phyloP scores from a whole-genome alignment of 495 filamentous ascomycete genomes.

The Xylaria grammica region DNA sequence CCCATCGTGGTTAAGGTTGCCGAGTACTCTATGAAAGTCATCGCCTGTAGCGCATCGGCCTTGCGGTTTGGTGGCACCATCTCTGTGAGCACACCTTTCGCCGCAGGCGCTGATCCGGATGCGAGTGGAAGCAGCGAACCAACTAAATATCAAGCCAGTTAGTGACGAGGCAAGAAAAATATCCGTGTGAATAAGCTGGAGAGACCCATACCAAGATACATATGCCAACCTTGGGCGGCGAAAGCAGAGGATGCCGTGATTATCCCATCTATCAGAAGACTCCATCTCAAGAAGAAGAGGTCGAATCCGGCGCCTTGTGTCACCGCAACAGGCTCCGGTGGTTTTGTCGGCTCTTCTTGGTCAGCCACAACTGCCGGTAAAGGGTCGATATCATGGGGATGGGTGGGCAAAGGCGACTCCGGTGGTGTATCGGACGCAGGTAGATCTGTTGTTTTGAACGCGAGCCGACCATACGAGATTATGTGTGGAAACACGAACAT shows the following conservation, averaged over 20 bases:
- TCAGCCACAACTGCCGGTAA: slow-evolving; percentile 42
- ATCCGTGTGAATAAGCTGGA: background rate
- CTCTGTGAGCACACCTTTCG: slow-evolving; percentile 61
- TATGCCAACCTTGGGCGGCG: slow-evolving; percentile 54
- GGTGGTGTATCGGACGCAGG: background rate
- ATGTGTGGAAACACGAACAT: slow-evolving; percentile 58
- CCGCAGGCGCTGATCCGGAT: slow-evolving; percentile 55
- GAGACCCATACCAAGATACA: slow-evolving; percentile 50
- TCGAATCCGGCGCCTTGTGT: slow-evolving; percentile 51
- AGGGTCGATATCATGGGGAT: slow-evolving; percentile 40
- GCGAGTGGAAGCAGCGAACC: slow-evolving; percentile 53
- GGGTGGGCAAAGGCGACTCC: slow-evolving; percentile 23
- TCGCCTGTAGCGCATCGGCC: slow-evolving; percentile 56
- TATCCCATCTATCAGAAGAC: slow-evolving; percentile 54
- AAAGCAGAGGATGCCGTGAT: slow-evolving; percentile 55
- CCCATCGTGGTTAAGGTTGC: slow-evolving; percentile 53
- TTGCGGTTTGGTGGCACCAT: slow-evolving; percentile 53
- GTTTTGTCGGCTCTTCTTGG: slow-evolving; percentile 44
- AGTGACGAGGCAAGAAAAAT: background rate
- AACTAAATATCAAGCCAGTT: slow-evolving; percentile 31
- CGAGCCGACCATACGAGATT: slow-evolving; percentile 49
- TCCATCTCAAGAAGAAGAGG: slow-evolving; percentile 54
- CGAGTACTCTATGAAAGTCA: slow-evolving; percentile 58
- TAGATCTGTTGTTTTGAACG: slow-evolving; percentile 34
- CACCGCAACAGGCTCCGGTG: slow-evolving; percentile 27